Conservation (phyloP, 257 asterid genomes). For the Oldenlandia corymbosa region DNA sequence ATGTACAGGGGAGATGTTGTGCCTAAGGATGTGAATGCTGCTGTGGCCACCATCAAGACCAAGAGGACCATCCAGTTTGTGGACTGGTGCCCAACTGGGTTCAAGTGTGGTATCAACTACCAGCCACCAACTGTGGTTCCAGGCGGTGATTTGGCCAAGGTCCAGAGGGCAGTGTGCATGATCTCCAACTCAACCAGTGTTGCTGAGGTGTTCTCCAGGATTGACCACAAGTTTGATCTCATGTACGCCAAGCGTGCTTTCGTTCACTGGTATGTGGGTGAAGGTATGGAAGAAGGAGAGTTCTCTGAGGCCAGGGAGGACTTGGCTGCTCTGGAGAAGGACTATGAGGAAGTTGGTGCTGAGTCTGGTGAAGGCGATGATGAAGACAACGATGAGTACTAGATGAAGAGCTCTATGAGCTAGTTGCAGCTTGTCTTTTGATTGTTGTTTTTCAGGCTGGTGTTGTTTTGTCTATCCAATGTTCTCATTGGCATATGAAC, state of each 20-base stretch:
- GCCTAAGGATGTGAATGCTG: constrained; percentile 94
- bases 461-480: constrained; percentile 6
- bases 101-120: constrained; percentile 94
- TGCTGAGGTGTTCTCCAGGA: constrained; percentile 94
- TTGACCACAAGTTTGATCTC: constrained; percentile 82
- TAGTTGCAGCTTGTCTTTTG: constrained; percentile 14
- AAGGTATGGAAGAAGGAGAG: constrained; percentile 99
- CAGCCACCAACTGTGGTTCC: constrained; percentile 98
- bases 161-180: constrained; percentile 97
- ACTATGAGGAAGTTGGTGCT: constrained; percentile 87
- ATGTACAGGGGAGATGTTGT: constrained; percentile 98
- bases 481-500: constrained; percentile 23
- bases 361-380: constrained; percentile 94
- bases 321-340: constrained; percentile 97
- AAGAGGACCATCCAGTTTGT: constrained; percentile 95
- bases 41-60: constrained; percentile 93
- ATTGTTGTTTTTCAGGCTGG: not conserved
- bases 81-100: constrained; percentile 98
- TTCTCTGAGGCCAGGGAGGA: constrained; percentile 96
- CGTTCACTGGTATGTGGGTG: constrained; percentile 97
- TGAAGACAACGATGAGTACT: constrained; percentile 66
- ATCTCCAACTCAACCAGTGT: constrained; percentile 94
- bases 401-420: constrained; percentile 35
- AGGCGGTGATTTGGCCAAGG: constrained; percentile 91
- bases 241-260: constrained; percentile 94